Base-by-base conservation (phyloP, 2,329 filamentous ascomycete species). In the Aspergillus oerlinghausenensis region DNA sequence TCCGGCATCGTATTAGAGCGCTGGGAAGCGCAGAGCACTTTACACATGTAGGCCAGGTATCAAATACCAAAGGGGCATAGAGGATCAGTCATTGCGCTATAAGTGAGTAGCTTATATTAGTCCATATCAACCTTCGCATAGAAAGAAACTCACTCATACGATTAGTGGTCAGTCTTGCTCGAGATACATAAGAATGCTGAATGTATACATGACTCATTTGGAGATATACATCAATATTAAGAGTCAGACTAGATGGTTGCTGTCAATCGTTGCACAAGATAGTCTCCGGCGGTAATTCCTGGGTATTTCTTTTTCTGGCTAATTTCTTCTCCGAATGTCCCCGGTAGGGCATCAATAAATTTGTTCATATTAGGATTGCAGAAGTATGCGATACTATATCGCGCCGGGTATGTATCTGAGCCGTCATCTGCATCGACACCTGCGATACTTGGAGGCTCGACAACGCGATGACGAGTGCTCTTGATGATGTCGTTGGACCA, bases 401-500 rank as follows among this genome's bases (percentile, higher is more conserved):
- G 80, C 0, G 90, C 80, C 1, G 91, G 90, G 71, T 95, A 88
- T 19, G 67, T 64, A 25, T 74, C 73, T 1, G 67, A 64, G 4
- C 65, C 59, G 42, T 79, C 75, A 17, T 80, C 49, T 5, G 21
- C 17, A 3, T 60, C 60, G 14, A 64, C 81, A 3, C 71, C 72
- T 7, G 75, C 76, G 3, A 76, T 78, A 3, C 80, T 80, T 17
- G 90, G 89, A 1, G 92, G 92, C 75, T 96, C 89, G 4, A 97
- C 89, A 0, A 97, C 92, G 10, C 92, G 85, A 73, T 97, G 92
- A 58, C 92, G 84, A 3, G 92, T 97, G 69, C 89, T 93, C 77
- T 89, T 92, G 76, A 97, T 96, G 4, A 84, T 88, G 67, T 95
- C 90, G 68, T 97, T 97, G 61, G 88, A 90, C 92, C 92, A 96